Evolutionary conservation across 23 red algal genomes (phyloP).

Genomic region (Gracilaria vermiculophylla): DNA sequence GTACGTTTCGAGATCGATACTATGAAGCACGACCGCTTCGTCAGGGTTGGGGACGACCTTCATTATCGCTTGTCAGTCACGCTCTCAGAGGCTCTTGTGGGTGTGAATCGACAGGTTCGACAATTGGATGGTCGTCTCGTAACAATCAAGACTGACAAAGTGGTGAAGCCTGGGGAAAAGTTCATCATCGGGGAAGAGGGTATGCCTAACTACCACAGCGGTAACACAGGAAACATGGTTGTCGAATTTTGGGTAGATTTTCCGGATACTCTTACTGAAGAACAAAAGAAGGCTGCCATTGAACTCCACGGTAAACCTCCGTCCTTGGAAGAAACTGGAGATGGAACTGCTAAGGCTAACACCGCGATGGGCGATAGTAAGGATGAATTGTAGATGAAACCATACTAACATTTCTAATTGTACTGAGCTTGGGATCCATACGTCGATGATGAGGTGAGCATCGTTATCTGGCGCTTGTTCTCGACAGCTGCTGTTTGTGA

Average conservation of each 20-base stretch:
- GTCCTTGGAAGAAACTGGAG: slow-evolving; percentile 22
- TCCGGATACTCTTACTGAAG: slow-evolving; percentile 60
- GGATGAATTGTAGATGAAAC: slow-evolving; percentile 28
- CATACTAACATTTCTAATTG: neutral
- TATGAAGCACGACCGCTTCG: slow-evolving; percentile 58
- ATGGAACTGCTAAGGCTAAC: neutral
- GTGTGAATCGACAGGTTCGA: slow-evolving; percentile 70
- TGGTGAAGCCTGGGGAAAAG: slow-evolving; percentile 71
- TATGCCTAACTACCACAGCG: slow-evolving; percentile 56
- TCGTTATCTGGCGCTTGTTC: neutral
- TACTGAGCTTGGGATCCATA: neutral
- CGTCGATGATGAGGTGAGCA: neutral
- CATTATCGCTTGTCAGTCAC: slow-evolving; percentile 71
- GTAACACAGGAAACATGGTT: slow-evolving; percentile 53
- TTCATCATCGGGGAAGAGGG: slow-evolving; percentile 67
- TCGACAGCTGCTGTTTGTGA: neutral
- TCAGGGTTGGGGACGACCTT: slow-evolving; percentile 69
- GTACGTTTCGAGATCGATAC: slow-evolving; percentile 76
- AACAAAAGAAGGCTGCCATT: slow-evolving; percentile 58
- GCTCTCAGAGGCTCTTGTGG: slow-evolving; percentile 83
- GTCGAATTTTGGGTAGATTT: slow-evolving; percentile 91
- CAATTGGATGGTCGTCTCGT: slow-evolving; percentile 90
- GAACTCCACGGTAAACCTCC: slow-evolving; percentile 56
- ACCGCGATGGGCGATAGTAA: neutral
- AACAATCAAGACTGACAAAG: slow-evolving; percentile 31